Conservation (phyloP, 305 asterid species). For the Fraxinus velutina region DNA sequence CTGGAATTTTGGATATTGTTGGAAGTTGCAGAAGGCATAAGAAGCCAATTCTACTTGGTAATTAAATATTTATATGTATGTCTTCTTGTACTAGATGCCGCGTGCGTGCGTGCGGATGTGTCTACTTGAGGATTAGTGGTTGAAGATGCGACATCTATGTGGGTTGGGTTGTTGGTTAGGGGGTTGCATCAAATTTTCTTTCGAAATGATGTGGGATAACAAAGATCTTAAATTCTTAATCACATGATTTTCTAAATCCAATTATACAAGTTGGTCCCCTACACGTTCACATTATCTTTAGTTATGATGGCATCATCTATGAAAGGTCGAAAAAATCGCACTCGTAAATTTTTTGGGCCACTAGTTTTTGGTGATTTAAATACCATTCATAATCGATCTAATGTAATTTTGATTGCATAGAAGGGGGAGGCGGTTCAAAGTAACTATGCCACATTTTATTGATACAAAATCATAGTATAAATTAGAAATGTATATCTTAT, state of each 20-base stretch:
- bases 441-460: no score
- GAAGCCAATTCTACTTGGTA: background rate
- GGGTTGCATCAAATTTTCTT: background rate
- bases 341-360: no score
- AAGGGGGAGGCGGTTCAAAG: background rate
- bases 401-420: background rate
- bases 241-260: background rate
- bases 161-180: background rate
- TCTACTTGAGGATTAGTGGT: background rate
- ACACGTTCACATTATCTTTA: background rate
- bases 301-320: background rate
- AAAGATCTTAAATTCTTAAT: background rate
- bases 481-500: background rate
- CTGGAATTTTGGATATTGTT: constrained; percentile 3
- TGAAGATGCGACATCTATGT: background rate
- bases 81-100: background rate
- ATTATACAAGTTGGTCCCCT: background rate
- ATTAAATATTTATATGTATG: background rate
- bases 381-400: background rate
- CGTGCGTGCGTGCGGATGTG: background rate
- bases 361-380: background rate
- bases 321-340: background rate
- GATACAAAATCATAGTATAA: background rate
- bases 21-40: background rate
- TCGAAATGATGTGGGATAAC: background rate